Base-by-base conservation (phyloP, 169 alveolate species). In the Cryptosporidium canis region DNA sequence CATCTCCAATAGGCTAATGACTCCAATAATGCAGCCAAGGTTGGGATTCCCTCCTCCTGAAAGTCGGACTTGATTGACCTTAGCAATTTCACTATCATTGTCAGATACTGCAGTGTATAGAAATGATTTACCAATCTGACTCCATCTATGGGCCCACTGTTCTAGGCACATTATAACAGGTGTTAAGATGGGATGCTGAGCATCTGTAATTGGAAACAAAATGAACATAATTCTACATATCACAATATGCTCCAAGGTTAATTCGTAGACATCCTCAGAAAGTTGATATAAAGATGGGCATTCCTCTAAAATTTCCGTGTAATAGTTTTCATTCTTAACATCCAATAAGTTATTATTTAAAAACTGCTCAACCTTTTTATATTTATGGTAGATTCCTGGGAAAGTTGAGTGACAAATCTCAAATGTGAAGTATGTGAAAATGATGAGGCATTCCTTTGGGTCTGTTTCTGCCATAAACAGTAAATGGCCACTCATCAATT, bases 101-200 rank as follows among this genome's bases (percentile, higher is more conserved):
- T 24, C 45, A 24, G 53, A 27, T 18, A 35, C 29, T 8, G 7
- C 18, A 0, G 51, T 27, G 29, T 61, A 21, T 24, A 61, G 6
- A 24, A 77, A 77, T 33, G 72, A 31, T 12, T 77, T 77, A 1
- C 87, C 87, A 35, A 77, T 39, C 41, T 61, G 56, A 58, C 77
- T 77, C 70, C 72, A 77, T 61, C 87, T 77, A 39, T 77, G 51
- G 16, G 87, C 87, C 87, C 87, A 77, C 4, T 58, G 87, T 63
- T 77, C 87, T 7, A 77, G 29, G 27, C 87, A 77, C 8, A 33
- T 56, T 24, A 61, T 77, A 24, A 77, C 72, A 18, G 77, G 87
- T 18, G 87, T 77, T 61, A 77, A 35, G 7, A 77, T 58, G 1
- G 87, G 87, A 58, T 77, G 87, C 9, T 61, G 70, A 58, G 72